Percentiles rank a stretch among this genome's conserved stretches.
Evolutionary conservation across 2,329 filamentous ascomycete species (phyloP).

Genomic region (Gaeumannomyces sp.): DNA sequence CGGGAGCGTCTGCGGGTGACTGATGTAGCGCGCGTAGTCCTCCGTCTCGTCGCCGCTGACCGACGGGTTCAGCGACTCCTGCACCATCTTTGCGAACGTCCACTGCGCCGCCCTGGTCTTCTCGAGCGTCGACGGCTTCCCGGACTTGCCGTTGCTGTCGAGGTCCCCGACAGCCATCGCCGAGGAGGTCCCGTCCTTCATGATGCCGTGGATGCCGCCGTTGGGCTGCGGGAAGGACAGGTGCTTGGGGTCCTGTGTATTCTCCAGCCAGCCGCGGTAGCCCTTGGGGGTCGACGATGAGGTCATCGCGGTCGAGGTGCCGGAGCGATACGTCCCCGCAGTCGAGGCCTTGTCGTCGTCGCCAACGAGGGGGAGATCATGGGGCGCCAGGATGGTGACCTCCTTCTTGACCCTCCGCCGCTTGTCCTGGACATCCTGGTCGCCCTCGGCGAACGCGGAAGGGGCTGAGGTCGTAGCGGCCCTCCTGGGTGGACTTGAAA

Average conservation of each 20-base stretch:
- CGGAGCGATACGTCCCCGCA: constrained; percentile 10
- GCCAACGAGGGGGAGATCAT: constrained; percentile 27
- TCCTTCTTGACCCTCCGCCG: constrained; percentile 55
- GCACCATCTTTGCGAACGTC: constrained; percentile 81
- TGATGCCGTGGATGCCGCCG: constrained; percentile 36
- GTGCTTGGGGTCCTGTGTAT: constrained; percentile 25
- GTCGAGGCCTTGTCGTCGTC: constrained; percentile 37
- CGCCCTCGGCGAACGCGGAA: constrained; percentile 67
- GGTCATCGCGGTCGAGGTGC: not conserved
- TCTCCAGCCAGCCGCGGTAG: constrained; percentile 15
- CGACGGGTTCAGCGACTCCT: constrained; percentile 77
- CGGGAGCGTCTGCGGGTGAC: constrained; percentile 81
- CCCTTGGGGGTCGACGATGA: constrained; percentile 6
- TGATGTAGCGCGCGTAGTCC: constrained; percentile 85
- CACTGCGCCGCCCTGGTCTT: constrained; percentile 80
- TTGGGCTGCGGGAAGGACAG: constrained; percentile 9
- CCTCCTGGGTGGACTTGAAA: constrained; percentile 64
- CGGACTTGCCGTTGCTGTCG: not conserved
- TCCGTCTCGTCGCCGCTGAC: constrained; percentile 70
- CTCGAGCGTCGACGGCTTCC: constrained; percentile 56
- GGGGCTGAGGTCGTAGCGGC: constrained; percentile 77
- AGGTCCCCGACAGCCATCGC: constrained; percentile 11
- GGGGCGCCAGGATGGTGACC: constrained; percentile 62
- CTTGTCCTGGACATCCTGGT: constrained; percentile 50
- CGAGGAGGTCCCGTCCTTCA: constrained; percentile 40